phyloP scores from a whole-genome alignment of 257 asterid species.

The Jacaranda mimosifolia region DNA sequence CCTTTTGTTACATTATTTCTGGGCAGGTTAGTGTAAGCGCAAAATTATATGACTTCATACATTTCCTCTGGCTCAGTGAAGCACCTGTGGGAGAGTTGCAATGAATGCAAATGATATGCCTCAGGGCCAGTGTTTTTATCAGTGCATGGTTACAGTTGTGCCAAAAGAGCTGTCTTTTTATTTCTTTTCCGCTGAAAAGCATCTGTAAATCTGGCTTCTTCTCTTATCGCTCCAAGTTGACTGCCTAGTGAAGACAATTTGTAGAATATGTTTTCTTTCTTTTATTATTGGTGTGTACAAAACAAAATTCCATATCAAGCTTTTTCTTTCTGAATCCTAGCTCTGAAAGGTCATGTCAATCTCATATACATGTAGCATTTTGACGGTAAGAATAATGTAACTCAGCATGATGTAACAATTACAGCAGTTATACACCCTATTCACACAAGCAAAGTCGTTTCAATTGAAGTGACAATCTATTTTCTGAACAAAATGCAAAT shows the following conservation, averaged over 20 bases:
- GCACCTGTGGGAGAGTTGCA: constrained; percentile 98
- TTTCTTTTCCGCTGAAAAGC: background rate
- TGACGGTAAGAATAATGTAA: no score
- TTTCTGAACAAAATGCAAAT: background rate
- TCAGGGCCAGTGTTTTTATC: background rate
- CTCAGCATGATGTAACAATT: background rate
- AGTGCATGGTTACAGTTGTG: no score
- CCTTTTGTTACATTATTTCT: background rate
- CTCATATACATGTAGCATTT: no score
- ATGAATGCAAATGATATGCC: constrained; percentile 36
- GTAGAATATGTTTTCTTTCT: background rate
- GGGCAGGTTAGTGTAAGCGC: constrained; percentile 95
- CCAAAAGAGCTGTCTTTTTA: background rate
- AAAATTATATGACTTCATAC: constrained; percentile 90
- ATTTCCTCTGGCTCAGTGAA: constrained; percentile 95
- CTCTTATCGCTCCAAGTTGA: background rate
- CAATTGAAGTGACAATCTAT: no score
- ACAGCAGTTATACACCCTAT: background rate
- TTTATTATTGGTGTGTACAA: no score
- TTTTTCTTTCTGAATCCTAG: no score
- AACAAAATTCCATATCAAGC: no score
- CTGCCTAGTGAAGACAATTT: background rate
- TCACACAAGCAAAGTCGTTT: constrained; percentile 33
- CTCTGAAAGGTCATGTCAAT: no score
- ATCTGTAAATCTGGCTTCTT: background rate